Base-by-base conservation (phyloP, 2,329 filamentous ascomycete genomes). In the Gnomoniopsis smithogilvyi region DNA sequence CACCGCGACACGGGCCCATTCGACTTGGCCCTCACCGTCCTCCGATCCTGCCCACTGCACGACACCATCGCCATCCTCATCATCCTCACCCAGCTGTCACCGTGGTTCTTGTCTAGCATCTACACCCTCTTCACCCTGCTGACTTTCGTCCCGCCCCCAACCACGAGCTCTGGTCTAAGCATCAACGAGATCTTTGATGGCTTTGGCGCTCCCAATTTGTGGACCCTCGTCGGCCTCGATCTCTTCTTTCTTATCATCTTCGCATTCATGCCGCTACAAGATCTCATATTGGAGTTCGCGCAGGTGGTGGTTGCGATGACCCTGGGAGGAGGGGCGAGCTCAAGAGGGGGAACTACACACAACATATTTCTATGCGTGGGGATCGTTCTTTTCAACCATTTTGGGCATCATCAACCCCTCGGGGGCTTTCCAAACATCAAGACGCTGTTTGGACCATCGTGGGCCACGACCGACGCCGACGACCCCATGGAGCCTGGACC, bases 11-110 rank as follows among this genome's bases (percentile, higher is more conserved):
- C 86, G 56, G 89, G 89, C 60, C 86, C 90, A 51, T 76, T 96
- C 66, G 87, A 90, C 67, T 80, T 96, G 64, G 89, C 90, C 64
- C 84, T 91, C 66, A 96, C 92, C 57, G 94, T 98, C 67, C 85
- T 98, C 72, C 87, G 87, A 68, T 92, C 92, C 54, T 94, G 93
- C 68, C 94, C 94, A 56, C 86, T 96, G 70, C 90, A 92, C 77
- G 94, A 98, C 77, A 96, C 94, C 62, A 91, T 97, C 75, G 92
- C 94, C 71, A 96, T 98, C 69, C 86, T 98, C 73, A 96, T 97
- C 75, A 90, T 97, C 68, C 85, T 98, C 66, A 90, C 97, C 75
- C 93, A 96, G 72, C 86, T 97, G 11, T 93, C 94, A 33, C 91
- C 93, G 22, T 88, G 94, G 68, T 87, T 94, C 60, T 83, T 97